A percentile compares a stretch with the other conserved stretches of the same genome.
These are phyloP conservation scores for sweet orange (Citrus sinensis) DNA, from an alignment of 345 rosid species.

Conservation along the genomic window DVS_A1.0 CM039168.1:7890001-7890500, in stretches of 20 bases:
- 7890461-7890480: neutral
- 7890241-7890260: neutral
- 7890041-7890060: neutral
- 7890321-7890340: neutral
- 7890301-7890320: neutral
- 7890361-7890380: neutral
- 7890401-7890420: neutral
- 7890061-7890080: neutral
- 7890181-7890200: neutral
- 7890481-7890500: neutral
- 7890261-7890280: neutral
- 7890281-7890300: neutral
- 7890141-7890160: neutral
- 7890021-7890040: neutral
- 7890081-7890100: neutral
- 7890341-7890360: neutral
- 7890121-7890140: neutral
- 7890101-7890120: neutral
- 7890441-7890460: neutral
- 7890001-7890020: neutral
- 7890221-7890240: neutral
- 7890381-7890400: neutral
- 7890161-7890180: neutral
- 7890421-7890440: neutral
- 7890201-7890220: neutral